Base-by-base conservation (phyloP, 2,329 filamentous ascomycete genomes). In the Colletotrichum musae region DNA sequence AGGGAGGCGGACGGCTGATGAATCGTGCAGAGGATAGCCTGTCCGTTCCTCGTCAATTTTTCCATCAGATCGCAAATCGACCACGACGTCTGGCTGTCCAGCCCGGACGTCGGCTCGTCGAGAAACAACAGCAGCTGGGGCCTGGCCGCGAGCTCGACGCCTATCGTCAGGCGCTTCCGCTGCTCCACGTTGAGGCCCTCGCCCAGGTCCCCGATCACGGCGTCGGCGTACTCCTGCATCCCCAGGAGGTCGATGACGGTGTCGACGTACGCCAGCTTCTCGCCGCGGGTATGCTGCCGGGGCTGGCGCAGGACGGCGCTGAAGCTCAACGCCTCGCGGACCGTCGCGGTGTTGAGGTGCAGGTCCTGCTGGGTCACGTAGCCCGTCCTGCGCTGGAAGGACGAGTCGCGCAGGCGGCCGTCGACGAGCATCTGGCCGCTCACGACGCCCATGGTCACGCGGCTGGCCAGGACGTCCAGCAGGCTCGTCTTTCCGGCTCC, bases 41-140 rank as follows among this genome's bases (percentile, higher is more conserved):
- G 85, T 3, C 85, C 84, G 4, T 78, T 80, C 57, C 84, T 74
- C 0, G 87, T 84, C 3, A 91, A 80, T 71, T 92, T 94, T 72
- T 92, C 87, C 68, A 94, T 86, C 5, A 94, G 83, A 76, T 89
- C 87, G 24, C 89, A 87, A 75, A 94, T 94, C 51, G 91, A 90
- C 90, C 91, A 94, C 0, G 92, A 91, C 1, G 92, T 93, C 75
- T 94, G 91, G 74, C 87, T 90, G 78, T 94, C 92, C 10, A 94
- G 85, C 75, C 92, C 92, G 5, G 91, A 93, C 2, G 92, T 94
- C 2, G 92, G 92, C 75, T 94, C 92, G 73, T 94, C 92, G 16
- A 94, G 84, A 82, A 94, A 94, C 16, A 94, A 86, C 54, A 94
- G 85, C 3, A 94, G 80, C 47, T 91, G 86, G 1, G 92, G 92